phyloP scores from a whole-genome alignment of 306 rosid genomes.

The Trifolium fragiferum region DNA sequence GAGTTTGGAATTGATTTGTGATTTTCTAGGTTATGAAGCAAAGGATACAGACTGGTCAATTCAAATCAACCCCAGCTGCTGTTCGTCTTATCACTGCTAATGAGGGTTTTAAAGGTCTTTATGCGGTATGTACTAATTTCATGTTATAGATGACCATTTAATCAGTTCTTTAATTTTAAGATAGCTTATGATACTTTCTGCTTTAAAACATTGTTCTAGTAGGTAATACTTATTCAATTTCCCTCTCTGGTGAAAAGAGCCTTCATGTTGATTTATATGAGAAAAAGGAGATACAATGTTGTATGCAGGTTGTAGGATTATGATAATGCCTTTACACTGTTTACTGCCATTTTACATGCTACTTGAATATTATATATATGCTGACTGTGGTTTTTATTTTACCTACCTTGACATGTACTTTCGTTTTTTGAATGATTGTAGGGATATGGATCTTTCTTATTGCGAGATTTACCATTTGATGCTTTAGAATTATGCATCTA shows the following conservation, averaged over 20 bases:
- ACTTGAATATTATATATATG: constrained; percentile 14
- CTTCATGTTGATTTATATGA: constrained; percentile 17
- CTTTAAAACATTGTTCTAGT: constrained; percentile 20
- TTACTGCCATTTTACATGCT: constrained; percentile 3
- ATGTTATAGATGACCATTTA: constrained; percentile 20
- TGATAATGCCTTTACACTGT: constrained; percentile 3
- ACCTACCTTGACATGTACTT: constrained; percentile 25
- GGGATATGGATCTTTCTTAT: constrained; percentile 82
- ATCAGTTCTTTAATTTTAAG: background rate
- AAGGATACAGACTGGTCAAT: constrained; percentile 61
- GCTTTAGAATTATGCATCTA: constrained; percentile 80
- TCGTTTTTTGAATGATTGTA: constrained; percentile 42
- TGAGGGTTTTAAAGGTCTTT: constrained; percentile 74
- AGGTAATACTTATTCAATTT: constrained; percentile 19
- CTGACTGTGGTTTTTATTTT: constrained; percentile 17
- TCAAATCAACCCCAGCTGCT: constrained; percentile 53
- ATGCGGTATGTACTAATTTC: constrained; percentile 55
- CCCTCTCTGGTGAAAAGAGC: constrained; percentile 7
- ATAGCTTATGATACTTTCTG: constrained; percentile 9
- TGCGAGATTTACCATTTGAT: constrained; percentile 89
- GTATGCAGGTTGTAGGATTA: constrained; percentile 11
- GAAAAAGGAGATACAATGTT: constrained; percentile 13
- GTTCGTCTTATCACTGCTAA: constrained; percentile 55
- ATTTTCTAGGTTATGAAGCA: constrained; percentile 66
- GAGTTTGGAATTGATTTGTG: constrained; percentile 37